Conservation (phyloP, 805 yeast species). For the Pichia pseudocactophila region DNA sequence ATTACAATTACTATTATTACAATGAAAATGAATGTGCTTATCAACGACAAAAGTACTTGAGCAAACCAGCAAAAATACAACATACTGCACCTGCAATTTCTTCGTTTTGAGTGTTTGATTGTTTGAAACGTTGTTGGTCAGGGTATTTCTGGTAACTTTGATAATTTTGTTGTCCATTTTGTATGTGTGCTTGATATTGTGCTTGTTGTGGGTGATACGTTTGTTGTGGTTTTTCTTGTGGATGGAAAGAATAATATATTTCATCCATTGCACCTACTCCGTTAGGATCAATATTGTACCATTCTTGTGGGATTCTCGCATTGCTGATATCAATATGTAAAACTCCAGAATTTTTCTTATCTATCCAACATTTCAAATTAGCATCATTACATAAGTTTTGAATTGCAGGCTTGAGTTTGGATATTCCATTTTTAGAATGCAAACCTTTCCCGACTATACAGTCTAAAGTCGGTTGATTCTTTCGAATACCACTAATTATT, state of each 20-base stretch:
- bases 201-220: conserved; percentile 16
- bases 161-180: conserved; percentile 27
- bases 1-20: too few species aligned
- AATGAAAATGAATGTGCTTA: not conserved
- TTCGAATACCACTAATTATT: conserved; percentile 52
- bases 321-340: conserved; percentile 55
- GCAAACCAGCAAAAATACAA: not conserved
- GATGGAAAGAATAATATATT: conserved; percentile 15
- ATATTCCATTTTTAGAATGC: conserved; percentile 74
- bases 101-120: not conserved
- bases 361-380: conserved; percentile 50
- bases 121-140: conserved; percentile 20
- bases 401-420: conserved; percentile 85
- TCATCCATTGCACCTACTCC: conserved; percentile 28
- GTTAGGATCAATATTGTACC: conserved; percentile 24
- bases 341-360: conserved; percentile 73
- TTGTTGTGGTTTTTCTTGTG: conserved; percentile 8
- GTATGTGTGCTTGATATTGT: conserved; percentile 20
- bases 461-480: conserved; percentile 52
- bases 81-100: not conserved
- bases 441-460: conserved; percentile 92
- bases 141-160: conserved; percentile 17
- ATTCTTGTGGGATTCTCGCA: conserved; percentile 34
- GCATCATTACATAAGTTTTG: conserved; percentile 67
- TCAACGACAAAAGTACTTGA: conserved; percentile 3